Evolutionary conservation across 1,284 basidiomycete genomes (phyloP).

Genomic region (Phellopilus nigrolimitatus): DNA sequence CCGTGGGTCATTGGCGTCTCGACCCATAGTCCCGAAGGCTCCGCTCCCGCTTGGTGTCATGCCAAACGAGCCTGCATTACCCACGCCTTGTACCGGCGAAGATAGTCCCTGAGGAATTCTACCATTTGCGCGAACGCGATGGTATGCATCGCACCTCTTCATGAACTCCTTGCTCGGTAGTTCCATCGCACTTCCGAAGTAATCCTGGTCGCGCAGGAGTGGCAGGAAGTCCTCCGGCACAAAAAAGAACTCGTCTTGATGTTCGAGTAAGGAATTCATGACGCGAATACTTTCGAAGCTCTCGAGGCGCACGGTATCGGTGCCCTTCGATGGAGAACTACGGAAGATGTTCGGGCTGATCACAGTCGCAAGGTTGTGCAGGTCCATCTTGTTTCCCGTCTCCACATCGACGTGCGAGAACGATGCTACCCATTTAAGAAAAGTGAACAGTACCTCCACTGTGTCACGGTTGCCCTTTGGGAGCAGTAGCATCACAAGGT

Average conservation of each 20-base stretch:
- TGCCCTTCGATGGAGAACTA: constrained; percentile 68
- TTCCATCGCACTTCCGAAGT: constrained; percentile 79
- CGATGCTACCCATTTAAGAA: constrained; percentile 98
- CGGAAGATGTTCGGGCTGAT: constrained; percentile 91
- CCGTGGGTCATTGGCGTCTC: constrained; percentile 22
- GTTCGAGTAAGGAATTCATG: constrained; percentile 81
- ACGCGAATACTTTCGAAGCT: constrained; percentile 89
- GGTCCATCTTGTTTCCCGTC: constrained; percentile 98
- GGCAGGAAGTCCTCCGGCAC: constrained; percentile 83
- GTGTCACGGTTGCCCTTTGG: constrained; percentile 95
- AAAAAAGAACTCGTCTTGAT: constrained; percentile 91
- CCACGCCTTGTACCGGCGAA: constrained; percentile 32
- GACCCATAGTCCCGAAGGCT: constrained; percentile 8
- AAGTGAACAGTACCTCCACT: constrained; percentile 96
- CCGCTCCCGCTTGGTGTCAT: constrained; percentile 26
- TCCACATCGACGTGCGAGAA: constrained; percentile 98
- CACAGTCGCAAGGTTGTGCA: constrained; percentile 95
- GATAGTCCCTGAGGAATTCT: constrained; percentile 33
- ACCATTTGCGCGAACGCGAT: constrained; percentile 45
- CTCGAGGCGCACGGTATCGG: constrained; percentile 88
- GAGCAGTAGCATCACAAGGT: constrained; percentile 82
- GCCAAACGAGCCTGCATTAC: constrained; percentile 28
- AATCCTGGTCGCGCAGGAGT: constrained; percentile 81
- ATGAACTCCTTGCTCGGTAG: constrained; percentile 85
- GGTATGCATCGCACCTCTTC: constrained; percentile 84